Percentiles rank a stretch among this genome's conserved stretches.
These are phyloP conservation scores for Fusarium keratoplasticum DNA, from an alignment of 2,329 filamentous ascomycete species.

Conservation along the genomic window DNA sequence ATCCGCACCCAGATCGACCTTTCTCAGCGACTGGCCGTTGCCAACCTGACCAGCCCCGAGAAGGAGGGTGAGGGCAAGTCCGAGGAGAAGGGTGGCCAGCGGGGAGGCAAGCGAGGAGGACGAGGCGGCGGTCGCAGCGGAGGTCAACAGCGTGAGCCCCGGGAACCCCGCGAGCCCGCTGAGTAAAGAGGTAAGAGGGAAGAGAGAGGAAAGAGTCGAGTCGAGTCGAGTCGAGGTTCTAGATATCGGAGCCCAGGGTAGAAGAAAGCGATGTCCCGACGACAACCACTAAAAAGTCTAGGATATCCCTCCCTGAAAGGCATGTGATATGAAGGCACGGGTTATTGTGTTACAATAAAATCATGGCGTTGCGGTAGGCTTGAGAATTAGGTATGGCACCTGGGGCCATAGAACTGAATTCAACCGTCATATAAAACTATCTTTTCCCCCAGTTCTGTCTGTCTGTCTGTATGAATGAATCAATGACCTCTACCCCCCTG, in stretches of 20 bases:
- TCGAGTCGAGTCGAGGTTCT: conserved; percentile 14
- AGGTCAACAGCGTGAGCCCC: conserved; percentile 61
- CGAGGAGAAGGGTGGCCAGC: conserved; percentile 59
- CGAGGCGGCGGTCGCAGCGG: conserved; percentile 63
- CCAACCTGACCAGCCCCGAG: conserved; percentile 67
- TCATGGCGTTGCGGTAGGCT: conserved; percentile 54
- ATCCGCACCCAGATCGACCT: conserved; percentile 99
- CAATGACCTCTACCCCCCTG: background rate
- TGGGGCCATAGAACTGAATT: conserved; percentile 50
- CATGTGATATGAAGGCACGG: conserved; percentile 46
- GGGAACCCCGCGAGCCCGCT: conserved; percentile 59
- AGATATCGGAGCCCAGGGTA: conserved; percentile 36
- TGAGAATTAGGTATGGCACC: conserved; percentile 45
- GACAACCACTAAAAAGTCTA: conserved; percentile 35
- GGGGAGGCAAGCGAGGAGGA: conserved; percentile 62
- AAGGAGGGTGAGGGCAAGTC: conserved; percentile 62
- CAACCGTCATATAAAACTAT: conserved; percentile 47
- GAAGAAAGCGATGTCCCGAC: conserved; percentile 35
- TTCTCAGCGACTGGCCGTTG: conserved; percentile 92
- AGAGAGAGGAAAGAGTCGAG: conserved; percentile 20
- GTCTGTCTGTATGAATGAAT: background rate
- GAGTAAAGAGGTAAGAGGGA: conserved; percentile 25
- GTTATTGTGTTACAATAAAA: conserved; percentile 50
- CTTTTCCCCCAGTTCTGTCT: conserved; percentile 3
- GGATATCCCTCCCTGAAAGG: conserved; percentile 40